phyloP scores from a whole-genome alignment of 352 stramenopile species.

The Phytophthora colocasiae region DNA sequence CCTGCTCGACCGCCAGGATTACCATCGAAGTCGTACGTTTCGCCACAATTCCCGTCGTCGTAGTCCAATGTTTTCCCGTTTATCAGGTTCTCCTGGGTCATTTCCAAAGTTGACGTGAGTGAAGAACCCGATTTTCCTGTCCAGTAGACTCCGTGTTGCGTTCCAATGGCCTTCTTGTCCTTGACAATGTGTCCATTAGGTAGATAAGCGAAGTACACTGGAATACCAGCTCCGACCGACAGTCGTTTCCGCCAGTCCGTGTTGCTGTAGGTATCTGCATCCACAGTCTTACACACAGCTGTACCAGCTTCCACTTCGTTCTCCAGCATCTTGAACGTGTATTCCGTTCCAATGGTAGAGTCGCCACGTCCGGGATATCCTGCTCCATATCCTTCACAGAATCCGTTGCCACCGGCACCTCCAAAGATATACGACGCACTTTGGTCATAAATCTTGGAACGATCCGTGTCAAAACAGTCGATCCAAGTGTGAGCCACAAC shows the following conservation, averaged over 20 bases:
- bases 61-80: constrained; percentile 55
- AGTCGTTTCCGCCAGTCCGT: constrained; percentile 63
- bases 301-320: constrained; percentile 62
- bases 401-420: constrained; percentile 61
- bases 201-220: constrained; percentile 62
- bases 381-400: constrained; percentile 67
- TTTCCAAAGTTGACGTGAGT: constrained; percentile 57
- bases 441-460: constrained; percentile 66
- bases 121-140: constrained; percentile 46
- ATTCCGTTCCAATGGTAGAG: constrained; percentile 51
- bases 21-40: constrained; percentile 52
- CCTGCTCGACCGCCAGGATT: constrained; percentile 54
- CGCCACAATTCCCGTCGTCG: constrained; percentile 68
- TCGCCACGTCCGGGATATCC: constrained; percentile 64
- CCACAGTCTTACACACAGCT: constrained; percentile 52
- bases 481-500: constrained; percentile 66
- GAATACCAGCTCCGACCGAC: constrained; percentile 39
- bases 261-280: constrained; percentile 49
- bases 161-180: constrained; percentile 71
- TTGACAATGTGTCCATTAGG: constrained; percentile 72
- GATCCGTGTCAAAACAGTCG: constrained; percentile 59
- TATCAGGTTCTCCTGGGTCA: constrained; percentile 54
- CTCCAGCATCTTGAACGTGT: constrained; percentile 76
- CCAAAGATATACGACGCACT: constrained; percentile 74
- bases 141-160: constrained; percentile 71